Evolutionary conservation across 805 yeast genomes (phyloP), one percentile per base, ranked within the genome.

Genomic region (Torulaspora quercuum): DNA sequence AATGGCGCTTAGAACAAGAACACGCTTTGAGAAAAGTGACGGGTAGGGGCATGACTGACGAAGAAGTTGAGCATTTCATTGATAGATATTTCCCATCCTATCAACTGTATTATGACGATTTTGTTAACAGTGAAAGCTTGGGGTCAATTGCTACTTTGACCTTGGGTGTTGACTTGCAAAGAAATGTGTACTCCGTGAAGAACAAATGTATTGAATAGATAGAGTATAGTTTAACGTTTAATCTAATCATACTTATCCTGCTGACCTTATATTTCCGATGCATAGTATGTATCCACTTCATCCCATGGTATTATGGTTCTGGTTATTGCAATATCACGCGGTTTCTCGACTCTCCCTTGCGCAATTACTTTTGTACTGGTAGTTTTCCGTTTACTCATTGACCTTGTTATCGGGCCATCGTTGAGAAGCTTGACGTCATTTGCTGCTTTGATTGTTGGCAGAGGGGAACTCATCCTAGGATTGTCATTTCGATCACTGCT

Each of bases 81-180:
- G 76, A 81, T 42, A 72, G 95, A 42, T 90, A 90, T 59, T 82
- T 84, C 87, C 95, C 95, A 1, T 75, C 82, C 23, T 90, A 90
- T 51, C 73, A 76, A 44, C 52, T 89, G 13, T 92, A 84, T 57
- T 81, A 76, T 51, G 63, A 63, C 8, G 56, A 64, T 1, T 60
- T 79, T 38, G 46, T 53, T 1, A 38, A 50, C 2, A 34, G 49
- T 4, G 73, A 72, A 11, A 44, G 44, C 17, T 29, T 55, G 30
- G 52, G 61, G 1, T 46, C 55, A 1, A 39, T 49, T 3, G 56
- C 56, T 4, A 63, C 64, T 22, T 47, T 63, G 18, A 57, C 59
- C 7, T 35, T 63, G 19, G 54, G 46, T 6, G 50, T 64, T 15
- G 56, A 57, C 43, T 32, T 42, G 11, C 32, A 54, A 3, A 48